Percentiles rank a stretch among this genome's conserved stretches.
These are phyloP conservation scores for Maudiozyma humilis DNA, from an alignment of 1,139 yeast genomes.

Conservation along the genomic window DNA sequence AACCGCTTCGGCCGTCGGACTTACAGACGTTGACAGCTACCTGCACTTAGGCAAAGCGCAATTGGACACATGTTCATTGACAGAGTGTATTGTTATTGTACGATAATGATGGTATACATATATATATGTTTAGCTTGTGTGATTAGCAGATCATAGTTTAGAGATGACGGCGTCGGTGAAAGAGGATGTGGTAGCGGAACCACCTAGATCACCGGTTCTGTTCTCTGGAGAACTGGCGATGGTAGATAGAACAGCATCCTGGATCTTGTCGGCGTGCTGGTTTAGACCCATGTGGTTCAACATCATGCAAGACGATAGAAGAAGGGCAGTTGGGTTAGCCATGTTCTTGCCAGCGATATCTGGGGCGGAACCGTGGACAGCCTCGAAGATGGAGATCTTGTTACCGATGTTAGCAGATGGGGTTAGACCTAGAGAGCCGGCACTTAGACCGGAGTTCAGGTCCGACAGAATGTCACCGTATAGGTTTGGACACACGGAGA, in stretches of 20 bases:
- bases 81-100: too few species aligned
- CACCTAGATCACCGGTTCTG: conserved; percentile 95
- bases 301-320: conserved; percentile 96
- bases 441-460: conserved; percentile 82
- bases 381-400: conserved; percentile 94
- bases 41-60: too few species aligned
- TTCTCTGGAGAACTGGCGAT: conserved; percentile 90
- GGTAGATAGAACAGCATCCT: conserved; percentile 81
- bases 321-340: conserved; percentile 97
- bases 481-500: conserved; percentile 98
- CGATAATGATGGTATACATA: too few species aligned
- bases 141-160: conserved; percentile 36
- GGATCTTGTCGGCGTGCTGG: conserved; percentile 73
- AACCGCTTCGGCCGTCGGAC: too few species aligned
- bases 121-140: neutral
- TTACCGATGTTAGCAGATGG: conserved; percentile 99
- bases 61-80: too few species aligned
- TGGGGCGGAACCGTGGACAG: conserved; percentile 98
- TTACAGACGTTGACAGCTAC: too few species aligned
- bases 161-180: conserved; percentile 76
- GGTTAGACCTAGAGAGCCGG: conserved; percentile 96
- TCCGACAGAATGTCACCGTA: conserved; percentile 98
- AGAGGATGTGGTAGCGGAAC: conserved; percentile 78
- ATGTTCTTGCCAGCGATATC: conserved; percentile 96
- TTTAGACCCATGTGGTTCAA: conserved; percentile 93